Base-by-base conservation (phyloP, 1,284 basidiomycete species). In the Sutorius eximius region DNA sequence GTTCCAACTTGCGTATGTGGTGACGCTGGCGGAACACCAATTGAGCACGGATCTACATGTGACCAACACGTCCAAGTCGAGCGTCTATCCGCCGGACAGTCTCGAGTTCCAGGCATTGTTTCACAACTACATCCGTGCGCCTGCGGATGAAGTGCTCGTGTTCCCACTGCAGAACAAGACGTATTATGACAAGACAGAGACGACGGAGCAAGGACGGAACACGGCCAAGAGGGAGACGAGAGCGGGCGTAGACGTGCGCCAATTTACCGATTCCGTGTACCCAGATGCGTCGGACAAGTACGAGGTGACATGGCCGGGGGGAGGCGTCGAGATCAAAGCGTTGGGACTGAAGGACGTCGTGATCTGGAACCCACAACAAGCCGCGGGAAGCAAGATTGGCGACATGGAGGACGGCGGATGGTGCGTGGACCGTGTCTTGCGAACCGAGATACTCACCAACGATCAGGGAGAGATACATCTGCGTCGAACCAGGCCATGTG, bases 321-420 rank as follows among this genome's bases (percentile, higher is more conserved):
- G 82, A 5, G 78, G 80, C 0, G 60, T 90, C 30, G 76, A 80
- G 51, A 75, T 94, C 51, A 80, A 73, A 59, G 79, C 83, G 47
- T 73, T 69, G 27, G 82, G 85, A 34, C 79, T 94, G 60, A 85
- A 87, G 72, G 85, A 91, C 66, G 82, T 91, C 4, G 89, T 91
- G 10, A 74, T 94, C 41, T 95, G 93, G 93, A 95, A 96, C 74
- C 93, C 93, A 8, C 83, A 83, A 61, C 76, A 77, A 41, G 82
- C 79, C 54, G 76, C 74, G 6, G 92, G 91, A 0, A 75, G 77
- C 45, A 87, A 84, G 65, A 89, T 95, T 9, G 82, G 71, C 11
- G 93, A 96, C 65, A 92, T 96, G 90, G 91, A 95, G 66, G 79
- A 82, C 3, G 81, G 82, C 0, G 93, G 92, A 69, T 96, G 93